Evolutionary conservation across 495 filamentous ascomycete genomes (phyloP), one percentile per base, ranked within the genome.

Genomic region (Daldinia grandis): DNA sequence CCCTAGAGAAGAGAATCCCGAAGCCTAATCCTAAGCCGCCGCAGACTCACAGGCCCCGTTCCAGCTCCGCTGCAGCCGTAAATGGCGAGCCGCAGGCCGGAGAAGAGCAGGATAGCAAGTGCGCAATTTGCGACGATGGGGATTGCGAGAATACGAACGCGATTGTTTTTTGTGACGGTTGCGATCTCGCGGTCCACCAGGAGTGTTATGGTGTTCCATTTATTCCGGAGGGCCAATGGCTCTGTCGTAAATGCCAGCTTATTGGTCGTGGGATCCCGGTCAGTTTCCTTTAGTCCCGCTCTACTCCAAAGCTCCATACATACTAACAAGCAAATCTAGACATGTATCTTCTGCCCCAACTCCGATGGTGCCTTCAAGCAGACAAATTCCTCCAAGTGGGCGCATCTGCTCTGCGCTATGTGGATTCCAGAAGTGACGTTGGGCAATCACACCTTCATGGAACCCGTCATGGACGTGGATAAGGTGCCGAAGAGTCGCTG

Each of bases 131-230:
- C 71, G 95, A 98, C 76, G 95, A 98, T 76, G 96, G 95, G 30
- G 95, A 99, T 74, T 98, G 96, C 73, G 95, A 98, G 81, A 99
- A 98, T 77, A 93, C 94, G n/a, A 99, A 99, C 78, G 96, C 95
- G 6, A 99, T 99, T 74, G 96, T 99, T 24, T 99, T 99, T 80
- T 99, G 95, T 73, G 95, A 99, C 76, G 96, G 95, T 8, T 98
- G 95, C 79, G 95, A 99, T 81, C 83, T 98, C 24, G 95, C 95
- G 5, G 95, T 99, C 40, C 95, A 99, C 78, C 95, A 99, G 76
- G 95, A 99, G 79, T 99, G 96, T 80, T 99, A 99, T 81, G 95
- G 95, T 68, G 95, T 99, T 54, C 95, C 96, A 30, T 98, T 96
- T 81, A 98, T 99, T 74, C 95, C 95, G 1, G 95, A 98, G 80